Base-by-base conservation (phyloP, 2,329 filamentous ascomycete species). In the Rutstroemia sp. region DNA sequence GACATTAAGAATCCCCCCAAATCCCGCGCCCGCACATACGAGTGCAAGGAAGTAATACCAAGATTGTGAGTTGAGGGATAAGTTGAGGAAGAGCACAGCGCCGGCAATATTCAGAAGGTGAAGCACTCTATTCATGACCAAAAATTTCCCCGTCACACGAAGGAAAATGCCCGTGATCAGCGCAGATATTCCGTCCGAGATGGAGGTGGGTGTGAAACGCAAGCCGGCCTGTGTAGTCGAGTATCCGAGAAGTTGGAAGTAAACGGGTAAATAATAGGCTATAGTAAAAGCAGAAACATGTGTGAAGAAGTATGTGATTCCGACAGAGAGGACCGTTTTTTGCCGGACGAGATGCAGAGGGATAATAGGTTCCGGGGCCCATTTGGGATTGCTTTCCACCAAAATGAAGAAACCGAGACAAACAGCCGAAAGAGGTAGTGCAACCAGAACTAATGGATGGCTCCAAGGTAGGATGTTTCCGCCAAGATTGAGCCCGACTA, bases 221-320 rank as follows among this genome's bases (percentile, higher is more conserved):
- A 86, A 59, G 2, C 87, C 87, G 4, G 86, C 80, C 54, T 75
- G 70, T 0, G 83, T 82, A 0, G 87, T 83, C 5, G 77, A 78
- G 21, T 82, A 71, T 5, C 80, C 82, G 50, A 84, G 75, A 1
- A 86, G 82, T 5, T 91, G 88, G 71, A 87, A 89, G 71, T 87
- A 89, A 5, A 92, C 73, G 1, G 88, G 86, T n/a, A 88, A 73
- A 71, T 88, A 89, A 74, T 89, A 92, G 4, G 88, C 61, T 1
- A 78, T 72, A 0, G 80, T 78, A 50, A 74, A 71, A 54, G 75
- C 71, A 12, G 79, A 82, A 1, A 77, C 81, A 58, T 85, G 79
- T 51, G 78, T 78, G 68, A 89, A 89, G 71, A 89, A 88, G 69
- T 89, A 88, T 68, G 81, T 82, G 1, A 83, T 70, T 63, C 85